Evolutionary conservation across 2,329 filamentous ascomycete species (phyloP), one percentile per base, ranked within the genome.

Genomic region (Didymella segeticola): DNA sequence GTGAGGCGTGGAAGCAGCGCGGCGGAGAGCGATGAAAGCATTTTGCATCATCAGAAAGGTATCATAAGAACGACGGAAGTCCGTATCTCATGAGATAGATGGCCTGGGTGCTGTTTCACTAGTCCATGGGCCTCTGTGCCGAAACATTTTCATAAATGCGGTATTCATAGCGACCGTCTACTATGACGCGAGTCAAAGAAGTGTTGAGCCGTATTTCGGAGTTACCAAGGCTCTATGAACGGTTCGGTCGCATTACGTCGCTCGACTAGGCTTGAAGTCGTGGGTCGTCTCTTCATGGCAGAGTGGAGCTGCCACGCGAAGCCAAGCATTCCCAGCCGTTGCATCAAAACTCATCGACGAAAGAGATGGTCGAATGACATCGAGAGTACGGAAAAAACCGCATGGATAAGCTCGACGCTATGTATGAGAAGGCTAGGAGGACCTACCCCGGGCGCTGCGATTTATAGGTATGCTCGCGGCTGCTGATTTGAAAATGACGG

Each of bases 1-100:
- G n/a, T 15, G 20, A 31, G 45, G 26, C 10, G 25, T 4, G 34
- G 14, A 17, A 47, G 34, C 9, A 31, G 25, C 9, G 34, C 45
- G 9, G 45, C 26, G 27, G 25, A 39, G 17, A 47, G 34, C 26
- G 25, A 47, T 19, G 45, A 31, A 8, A 39, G 19, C 11, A 39
- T 25, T 17, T 4, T 38, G 14, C 34, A 12, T 10, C 36, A 12
- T 15, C 12, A 47, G 3, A 47, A 47, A 25, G 19, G 25, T 5
- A 39, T 39, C 12, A 14, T 47, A 26, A 25, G 26, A 39, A 39
- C 45, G 11, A 39, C 26, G 9, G 45, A 47, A 20, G 45, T 39
- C 7, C 25, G 22, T 3, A 19, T 47, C 19, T 47, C 20, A 25
- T 38, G 36, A 38, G n/a, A 5, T 22, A 19, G 9, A 14, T 1